Evolutionary conservation across 805 yeast genomes (phyloP), one percentile per base, ranked within the genome.

Genomic region (Debaryomyces prosopidis): DNA sequence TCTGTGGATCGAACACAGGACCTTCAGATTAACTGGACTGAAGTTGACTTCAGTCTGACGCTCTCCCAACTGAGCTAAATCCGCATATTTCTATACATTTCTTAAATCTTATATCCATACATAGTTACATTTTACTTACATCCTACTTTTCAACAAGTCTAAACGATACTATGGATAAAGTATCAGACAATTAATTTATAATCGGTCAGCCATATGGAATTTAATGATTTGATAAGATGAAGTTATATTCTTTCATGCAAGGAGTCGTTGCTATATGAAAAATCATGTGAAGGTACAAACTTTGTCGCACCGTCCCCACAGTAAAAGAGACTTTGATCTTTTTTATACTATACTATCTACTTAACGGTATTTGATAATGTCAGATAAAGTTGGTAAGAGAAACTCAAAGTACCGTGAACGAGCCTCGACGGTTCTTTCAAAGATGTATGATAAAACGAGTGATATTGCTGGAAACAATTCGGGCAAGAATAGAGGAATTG

Each of bases 1-100:
- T 79, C 80, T 82, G 88, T 81, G 89, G 88, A 81, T 84, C 85
- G 89, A 84, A 84, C 88, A 81, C 88, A 81, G 85, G 87, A 83
- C 89, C 89, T 84, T 79, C 87, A 83, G 87, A 82, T 82, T 58
- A 58, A 55, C 60, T 60, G 59, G 62, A 63, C 67, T 54, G 59
- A 58, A 60, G 58, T 57, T 52, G 26, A 51, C 66, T 62, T 62
- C 66, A 62, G 66, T 62, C 66, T 62, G 65, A 60, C 66, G 66
- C 66, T 62, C 66, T 53, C 57, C 58, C 58, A 53, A 53, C 58
- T 53, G 58, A 53, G 58, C 58, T 53, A 53, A 53, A 50, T 49
- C 58, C 58, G 58, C 58, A 28, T 11, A n/a, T 31, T 42, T n/a
- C 16, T 23, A 7, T 23, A 23, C 26, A 7, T 23, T 23, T 23